A percentile compares a stretch with the other conserved stretches of the same genome.
Conservation (phyloP, 345 rosid species). For the Euclidium syriacum region DNA sequence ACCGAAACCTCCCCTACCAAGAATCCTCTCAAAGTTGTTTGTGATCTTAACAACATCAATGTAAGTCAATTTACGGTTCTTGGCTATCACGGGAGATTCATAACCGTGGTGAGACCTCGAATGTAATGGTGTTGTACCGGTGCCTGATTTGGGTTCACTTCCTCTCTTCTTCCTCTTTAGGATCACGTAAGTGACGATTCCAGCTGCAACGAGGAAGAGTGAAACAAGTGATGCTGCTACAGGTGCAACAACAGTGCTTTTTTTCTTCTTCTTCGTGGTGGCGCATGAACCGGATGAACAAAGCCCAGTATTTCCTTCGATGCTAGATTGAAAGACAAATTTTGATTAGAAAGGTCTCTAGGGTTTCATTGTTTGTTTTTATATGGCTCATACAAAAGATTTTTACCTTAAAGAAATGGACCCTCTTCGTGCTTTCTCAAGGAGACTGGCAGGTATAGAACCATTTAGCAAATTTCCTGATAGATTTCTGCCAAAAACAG, state of each 20-base stretch:
- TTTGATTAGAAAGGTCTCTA: not conserved
- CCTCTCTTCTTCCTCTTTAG: constrained; percentile 23
- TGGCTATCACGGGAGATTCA: constrained; percentile 26
- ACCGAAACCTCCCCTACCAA: constrained; percentile 54
- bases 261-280: constrained; percentile 28
- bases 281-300: constrained; percentile 32
- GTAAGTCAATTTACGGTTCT: constrained; percentile 27
- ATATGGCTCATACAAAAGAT: not conserved
- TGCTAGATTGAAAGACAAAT: constrained; percentile 23
- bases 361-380: not conserved
- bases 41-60: constrained; percentile 38
- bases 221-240: constrained; percentile 20
- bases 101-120: constrained; percentile 19
- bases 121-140: constrained; percentile 32
- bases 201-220: constrained; percentile 21
- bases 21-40: constrained; percentile 33
- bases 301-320: constrained; percentile 39
- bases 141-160: constrained; percentile 4
- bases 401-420: constrained; percentile 35
- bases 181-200: constrained; percentile 1
- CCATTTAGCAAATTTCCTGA: constrained; percentile 41
- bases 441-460: constrained; percentile 39
- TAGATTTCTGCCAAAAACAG: constrained; percentile 33
- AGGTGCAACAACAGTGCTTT: constrained; percentile 11
- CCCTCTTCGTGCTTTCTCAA: constrained; percentile 32